Base-by-base conservation (phyloP, 768 basidiomycete genomes). In the Solioccasus polychromus region DNA sequence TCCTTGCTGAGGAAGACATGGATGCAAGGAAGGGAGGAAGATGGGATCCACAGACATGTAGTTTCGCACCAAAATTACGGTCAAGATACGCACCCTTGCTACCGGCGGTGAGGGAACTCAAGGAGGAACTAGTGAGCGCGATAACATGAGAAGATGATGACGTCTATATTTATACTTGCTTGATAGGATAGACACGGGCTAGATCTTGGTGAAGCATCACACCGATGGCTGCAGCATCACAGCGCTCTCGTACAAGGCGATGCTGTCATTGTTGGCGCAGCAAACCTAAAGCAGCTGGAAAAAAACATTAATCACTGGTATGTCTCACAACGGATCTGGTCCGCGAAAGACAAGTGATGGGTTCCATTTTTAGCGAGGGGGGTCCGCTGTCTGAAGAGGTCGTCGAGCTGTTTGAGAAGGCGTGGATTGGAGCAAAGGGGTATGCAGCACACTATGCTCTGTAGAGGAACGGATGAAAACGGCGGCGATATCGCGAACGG, bases 201-300 rank as follows among this genome's bases (percentile, higher is more conserved):
- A 10, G 23, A 22, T 23, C 44, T 53, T 24, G 22, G 44, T 35
- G 51, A 56, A 41, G 50, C 29, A 2, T 41, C 53, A 3, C 39
- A 44, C 9, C 44, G 47, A 9, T 52, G 52, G 54, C 25, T 60
- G 18, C 51, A 60, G 31, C 40, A 52, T 25, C 58, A 59, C 43
- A 57, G 61, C 20, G 38, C 15, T 3, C 45, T 53, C n/a, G 36
- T 44, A 44, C 40, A 48, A 34, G 57, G 36, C 5, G 57, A 68
- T 51, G 55, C 47, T 31, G 58, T 73, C 53, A 62, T 74, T 45
- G 60, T 76, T 44, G 70, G 71, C 12, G 71, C 70, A 9, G 53
- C 61, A 38, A 62, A 58, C 5, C 50, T 60, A 39, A 52, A 57
- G 40, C 71, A 75, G 32, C 51, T 75, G 24, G 69, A 71, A 58